Evolutionary conservation across 129 eudicot genomes (phyloP), one percentile per base, ranked within the genome.

Genomic region (Escallonia herrerae): DNA sequence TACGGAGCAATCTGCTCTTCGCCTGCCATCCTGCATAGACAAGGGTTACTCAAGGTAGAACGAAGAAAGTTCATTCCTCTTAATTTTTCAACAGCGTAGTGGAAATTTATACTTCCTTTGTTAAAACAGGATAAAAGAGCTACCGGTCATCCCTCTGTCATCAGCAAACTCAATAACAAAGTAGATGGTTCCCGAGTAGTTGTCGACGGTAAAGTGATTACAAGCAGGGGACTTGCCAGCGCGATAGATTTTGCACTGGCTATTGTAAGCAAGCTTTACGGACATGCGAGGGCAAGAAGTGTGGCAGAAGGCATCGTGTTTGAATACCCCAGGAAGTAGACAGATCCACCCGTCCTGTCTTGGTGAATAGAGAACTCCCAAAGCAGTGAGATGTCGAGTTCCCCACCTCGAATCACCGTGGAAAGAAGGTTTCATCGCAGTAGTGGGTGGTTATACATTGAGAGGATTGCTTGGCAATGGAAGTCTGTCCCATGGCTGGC

Each of bases 281-380:
- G 96, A 45, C 82, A 85, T 63, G 91, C 89, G 12, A 76, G 99
- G 62, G 96, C 96, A 46, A 82, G 86, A 74, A 83, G 99, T 74
- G 96, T 93, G n/a, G 99, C 99, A 15, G 87, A 85, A 33, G 96
- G 95, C n/a, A 95, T 93, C 3, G 99, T 93, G 46, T 89, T 72
- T 8, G 84, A 86, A 70, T 93, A 88, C 77, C 82, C 82, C 47
- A 77, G 72, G 56, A 78, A 64, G 60, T 85, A 80, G 60, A 43
- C 8, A 42, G 44, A 12, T 43, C 10, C 7, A 41, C 8, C 58
- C n/a, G 41, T 12, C 8, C 43, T 13, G 5, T 47, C 46, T 8
- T 47, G 37, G 42, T 63, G 9, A 33, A 6, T 15, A 5, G 47
- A 39, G 43, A 4, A 15, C 14, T 52, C 38, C 7, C 33, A 4